Evolutionary conservation across 768 basidiomycete genomes (phyloP).

Genomic region (Infundibulicybe gibba): DNA sequence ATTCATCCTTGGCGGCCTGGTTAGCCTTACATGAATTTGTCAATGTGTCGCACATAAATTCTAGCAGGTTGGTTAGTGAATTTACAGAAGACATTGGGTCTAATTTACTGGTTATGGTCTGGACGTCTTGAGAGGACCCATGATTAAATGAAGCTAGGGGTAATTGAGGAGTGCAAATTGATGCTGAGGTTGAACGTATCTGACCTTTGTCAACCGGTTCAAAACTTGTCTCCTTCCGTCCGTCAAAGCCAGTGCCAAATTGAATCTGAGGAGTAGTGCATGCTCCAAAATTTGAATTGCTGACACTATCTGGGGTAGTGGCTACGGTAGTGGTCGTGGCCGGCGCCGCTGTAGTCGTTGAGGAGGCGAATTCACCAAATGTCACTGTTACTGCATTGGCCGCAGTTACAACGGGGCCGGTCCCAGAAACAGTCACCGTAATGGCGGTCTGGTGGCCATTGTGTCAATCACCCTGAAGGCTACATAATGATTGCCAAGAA

Average conservation of each 20-base stretch:
- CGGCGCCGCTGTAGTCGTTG: slow-evolving; percentile 13
- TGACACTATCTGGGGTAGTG: not conserved
- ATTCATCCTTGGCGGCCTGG: slow-evolving; percentile 48
- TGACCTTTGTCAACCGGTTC: slow-evolving; percentile 45
- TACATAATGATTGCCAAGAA: not conserved
- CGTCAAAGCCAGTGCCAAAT: slow-evolving; percentile 56
- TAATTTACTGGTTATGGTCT: slow-evolving; percentile 44
- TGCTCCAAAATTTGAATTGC: slow-evolving; percentile 44
- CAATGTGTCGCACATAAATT: slow-evolving; percentile 53
- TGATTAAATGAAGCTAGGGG: not conserved
- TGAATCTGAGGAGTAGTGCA: slow-evolving; percentile 57
- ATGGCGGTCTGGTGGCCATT: slow-evolving; percentile 18
- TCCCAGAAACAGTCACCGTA: slow-evolving; percentile 31
- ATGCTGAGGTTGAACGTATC: slow-evolving; percentile 1
- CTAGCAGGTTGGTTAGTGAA: slow-evolving; percentile 6
- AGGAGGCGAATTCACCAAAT: slow-evolving; percentile 15
- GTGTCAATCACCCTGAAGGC: not conserved
- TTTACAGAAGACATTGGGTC: slow-evolving; percentile 42
- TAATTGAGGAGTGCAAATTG: not conserved
- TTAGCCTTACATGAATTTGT: slow-evolving; percentile 52
- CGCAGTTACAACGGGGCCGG: slow-evolving; percentile 20
- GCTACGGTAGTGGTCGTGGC: slow-evolving; percentile 13
- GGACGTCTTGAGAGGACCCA: not conserved
- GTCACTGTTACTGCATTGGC: slow-evolving; percentile 23
- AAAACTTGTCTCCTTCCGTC: slow-evolving; percentile 57